Evolutionary conservation across 2,329 filamentous ascomycete species (phyloP), one percentile per base, ranked within the genome.

Genomic region (Cladophialophora yegresii): DNA sequence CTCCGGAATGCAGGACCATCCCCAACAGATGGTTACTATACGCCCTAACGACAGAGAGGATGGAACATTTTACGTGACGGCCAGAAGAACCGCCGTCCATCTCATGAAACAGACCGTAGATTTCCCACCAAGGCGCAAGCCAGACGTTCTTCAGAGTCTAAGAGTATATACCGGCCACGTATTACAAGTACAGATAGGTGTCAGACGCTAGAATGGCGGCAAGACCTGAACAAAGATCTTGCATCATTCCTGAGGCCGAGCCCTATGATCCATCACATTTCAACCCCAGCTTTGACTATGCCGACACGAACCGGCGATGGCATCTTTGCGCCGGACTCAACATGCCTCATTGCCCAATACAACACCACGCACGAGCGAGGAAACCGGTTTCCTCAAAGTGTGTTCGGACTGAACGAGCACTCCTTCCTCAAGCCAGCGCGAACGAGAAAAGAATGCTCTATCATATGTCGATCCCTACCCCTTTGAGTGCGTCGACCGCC

Each of bases 401-500:
- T 28, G 23, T 3, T 20, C 47, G 22, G 9, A 26, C 22, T 26
- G 8, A 22, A 50, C 8, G 20, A 8, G 47, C 8, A 8, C 47
- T 54, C 4, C 30, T 54, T 8, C 28, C 16, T n/a, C 20, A 26
- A 3, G 4, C 47, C 9, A 50, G 47, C 9, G 22, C 4, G 22
- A 54, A 28, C 1, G 28, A 2, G n/a, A 16, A 10, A 4, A 5
- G n/a, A 32, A 3, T 20, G 13, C 4, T 28, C 13, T 4, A 8
- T 33, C 28, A 54, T 54, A 93, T 75, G 78, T 96, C 88, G 62
- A 99, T 86, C 0, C 89, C 90, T n/a, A 98, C 93, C 0, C 83
- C 84, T 65, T 79, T 83, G 67, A 99, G 77, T 6, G 95, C 92
- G 57, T 86, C 85, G 2, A 96, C 87, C 1, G 91, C 93, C 95